Percentiles rank a stretch among this genome's conserved stretches.
These are phyloP conservation scores for Hygrocybe punicea DNA, from an alignment of 768 basidiomycete species.

Conservation along the genomic window DNA sequence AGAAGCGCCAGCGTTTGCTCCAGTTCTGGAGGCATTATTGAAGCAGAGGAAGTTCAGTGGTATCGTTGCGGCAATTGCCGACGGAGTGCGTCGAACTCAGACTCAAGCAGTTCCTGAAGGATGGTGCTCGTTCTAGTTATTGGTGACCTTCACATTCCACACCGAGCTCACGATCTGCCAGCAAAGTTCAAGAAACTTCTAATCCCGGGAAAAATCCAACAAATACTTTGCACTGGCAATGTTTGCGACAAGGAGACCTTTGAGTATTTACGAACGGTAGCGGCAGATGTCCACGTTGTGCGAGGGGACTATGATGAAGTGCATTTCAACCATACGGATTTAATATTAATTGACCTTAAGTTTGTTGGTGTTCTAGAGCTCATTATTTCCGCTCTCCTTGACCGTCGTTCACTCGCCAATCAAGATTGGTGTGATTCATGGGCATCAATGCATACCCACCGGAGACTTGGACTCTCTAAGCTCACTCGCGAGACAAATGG, in stretches of 20 bases:
- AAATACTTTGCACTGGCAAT: slow-evolving; percentile 96
- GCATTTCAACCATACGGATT: slow-evolving; percentile 18
- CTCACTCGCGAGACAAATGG: slow-evolving; percentile 90
- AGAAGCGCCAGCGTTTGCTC: slow-evolving; percentile 75
- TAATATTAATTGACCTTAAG: neutral
- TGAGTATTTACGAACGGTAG: slow-evolving; percentile 93
- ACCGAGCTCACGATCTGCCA: slow-evolving; percentile 84
- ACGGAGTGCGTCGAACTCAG: no score
- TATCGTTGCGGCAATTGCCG: no score
- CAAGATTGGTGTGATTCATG: slow-evolving; percentile 89
- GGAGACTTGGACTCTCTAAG: slow-evolving; percentile 91
- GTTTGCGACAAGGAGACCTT: slow-evolving; percentile 97
- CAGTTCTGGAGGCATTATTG: slow-evolving; percentile 65
- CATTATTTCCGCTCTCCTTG: slow-evolving; percentile 73
- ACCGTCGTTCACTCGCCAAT: slow-evolving; percentile 82
- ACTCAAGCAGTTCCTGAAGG: neutral
- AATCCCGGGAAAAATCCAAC: slow-evolving; percentile 94
- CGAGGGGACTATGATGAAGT: slow-evolving; percentile 97
- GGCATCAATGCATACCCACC: slow-evolving; percentile 88
- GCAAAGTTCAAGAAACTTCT: slow-evolving; percentile 96
- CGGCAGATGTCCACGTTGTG: slow-evolving; percentile 87
- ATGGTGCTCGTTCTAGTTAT: slow-evolving; percentile 96
- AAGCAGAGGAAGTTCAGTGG: neutral
- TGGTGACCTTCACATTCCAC: slow-evolving; percentile 96
- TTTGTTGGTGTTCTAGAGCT: slow-evolving; percentile 39